Evolutionary conservation across 345 rosid species (phyloP).

Genomic region (Aquilaria sinensis): DNA sequence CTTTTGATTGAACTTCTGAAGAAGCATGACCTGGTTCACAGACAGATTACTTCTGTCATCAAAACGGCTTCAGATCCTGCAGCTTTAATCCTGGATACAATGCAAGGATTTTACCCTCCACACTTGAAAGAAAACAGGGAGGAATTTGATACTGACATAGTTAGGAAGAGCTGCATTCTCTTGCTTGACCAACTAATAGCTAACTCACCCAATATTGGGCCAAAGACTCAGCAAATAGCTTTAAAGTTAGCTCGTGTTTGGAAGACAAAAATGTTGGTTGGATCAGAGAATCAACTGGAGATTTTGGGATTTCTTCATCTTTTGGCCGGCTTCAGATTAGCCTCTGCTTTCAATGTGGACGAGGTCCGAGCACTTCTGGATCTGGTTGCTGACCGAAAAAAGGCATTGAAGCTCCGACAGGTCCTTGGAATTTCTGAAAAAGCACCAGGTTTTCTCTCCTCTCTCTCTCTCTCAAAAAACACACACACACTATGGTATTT

Average conservation of each 20-base stretch:
- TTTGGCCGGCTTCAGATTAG: conserved; percentile 36
- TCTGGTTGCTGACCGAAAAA: conserved; percentile 23
- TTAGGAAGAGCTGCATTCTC: conserved; percentile 36
- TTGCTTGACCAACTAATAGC: conserved; percentile 44
- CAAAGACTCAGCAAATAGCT: conserved; percentile 33
- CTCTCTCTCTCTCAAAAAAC: background rate
- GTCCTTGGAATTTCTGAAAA: conserved; percentile 29
- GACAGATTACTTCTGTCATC: conserved; percentile 21
- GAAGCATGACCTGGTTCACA: conserved; percentile 21
- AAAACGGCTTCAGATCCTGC: conserved; percentile 40
- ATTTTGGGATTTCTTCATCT: conserved; percentile 39
- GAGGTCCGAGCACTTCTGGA: conserved; percentile 27
- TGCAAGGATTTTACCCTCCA: conserved; percentile 35
- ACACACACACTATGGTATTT: no score
- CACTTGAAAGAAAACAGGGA: conserved; percentile 20
- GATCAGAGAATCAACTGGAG: conserved; percentile 25
- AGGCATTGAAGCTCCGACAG: conserved; percentile 22
- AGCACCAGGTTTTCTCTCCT: conserved; percentile 26
- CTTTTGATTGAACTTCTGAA: conserved; percentile 38
- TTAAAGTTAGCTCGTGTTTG: conserved; percentile 30
- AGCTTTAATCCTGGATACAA: conserved; percentile 52
- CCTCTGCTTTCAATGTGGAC: conserved; percentile 18
- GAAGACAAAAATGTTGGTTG: conserved; percentile 28
- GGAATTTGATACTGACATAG: conserved; percentile 24
- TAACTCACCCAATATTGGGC: conserved; percentile 25